These are phyloP conservation scores for Lathyrus oleraceus DNA, from an alignment of 306 rosid species.

Conservation along the genomic window DNA sequence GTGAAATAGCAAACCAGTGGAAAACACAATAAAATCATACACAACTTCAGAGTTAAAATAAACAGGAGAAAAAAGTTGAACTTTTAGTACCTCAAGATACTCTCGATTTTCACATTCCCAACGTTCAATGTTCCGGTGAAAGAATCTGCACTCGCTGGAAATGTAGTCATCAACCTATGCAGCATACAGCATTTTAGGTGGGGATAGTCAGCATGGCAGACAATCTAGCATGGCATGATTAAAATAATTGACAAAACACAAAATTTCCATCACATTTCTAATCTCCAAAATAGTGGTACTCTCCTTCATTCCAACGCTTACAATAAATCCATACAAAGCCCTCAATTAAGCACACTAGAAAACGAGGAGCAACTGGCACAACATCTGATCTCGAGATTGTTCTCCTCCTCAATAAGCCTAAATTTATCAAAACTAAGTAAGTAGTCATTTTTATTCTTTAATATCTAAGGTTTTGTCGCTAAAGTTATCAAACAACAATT, in stretches of 20 bases:
- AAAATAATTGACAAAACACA: neutral
- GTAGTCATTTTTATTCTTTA: no score
- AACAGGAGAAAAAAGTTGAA: neutral
- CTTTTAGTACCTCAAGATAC: neutral
- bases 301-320: neutral
- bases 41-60: neutral
- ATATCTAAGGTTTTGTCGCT: no score
- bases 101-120: neutral
- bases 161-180: neutral
- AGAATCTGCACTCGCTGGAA: neutral
- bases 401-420: no score
- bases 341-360: neutral
- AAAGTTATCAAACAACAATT: no score
- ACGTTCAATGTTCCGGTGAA: neutral
- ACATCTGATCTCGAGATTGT: no score
- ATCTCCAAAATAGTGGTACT: neutral
- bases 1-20: neutral
- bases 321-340: neutral
- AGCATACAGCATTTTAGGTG: neutral
- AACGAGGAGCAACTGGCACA: no score
- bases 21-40: slow-evolving; percentile 3
- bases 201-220: no score
- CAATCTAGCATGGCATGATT: no score
- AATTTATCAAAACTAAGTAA: no score
- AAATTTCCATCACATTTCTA: neutral